A percentile compares a stretch with the other conserved stretches of the same genome.
These are phyloP conservation scores for Xylariaceae sp. DNA, from an alignment of 2,329 filamentous ascomycete species.

Conservation along the genomic window DNA sequence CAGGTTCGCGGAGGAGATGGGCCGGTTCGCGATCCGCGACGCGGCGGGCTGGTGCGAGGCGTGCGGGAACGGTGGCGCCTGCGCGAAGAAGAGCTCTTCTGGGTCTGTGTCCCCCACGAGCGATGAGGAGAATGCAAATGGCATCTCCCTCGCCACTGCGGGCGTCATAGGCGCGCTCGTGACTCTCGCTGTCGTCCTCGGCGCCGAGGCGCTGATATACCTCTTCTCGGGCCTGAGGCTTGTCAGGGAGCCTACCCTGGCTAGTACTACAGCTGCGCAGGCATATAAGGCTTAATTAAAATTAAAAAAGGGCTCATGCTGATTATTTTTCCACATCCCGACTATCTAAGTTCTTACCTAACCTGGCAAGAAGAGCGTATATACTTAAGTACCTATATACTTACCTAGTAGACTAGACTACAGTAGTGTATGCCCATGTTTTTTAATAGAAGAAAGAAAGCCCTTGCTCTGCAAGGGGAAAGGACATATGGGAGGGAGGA, in stretches of 20 bases:
- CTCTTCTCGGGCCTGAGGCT: background rate
- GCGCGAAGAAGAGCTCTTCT: conserved; percentile 22
- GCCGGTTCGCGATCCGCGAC: conserved; percentile 60
- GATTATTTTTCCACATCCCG: no score
- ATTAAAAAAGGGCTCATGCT: no score
- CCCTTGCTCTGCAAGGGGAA: no score
- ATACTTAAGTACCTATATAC: no score
- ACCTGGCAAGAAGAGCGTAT: no score
- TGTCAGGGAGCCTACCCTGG: background rate
- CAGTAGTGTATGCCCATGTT: no score
- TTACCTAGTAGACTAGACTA: no score
- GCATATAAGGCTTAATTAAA: no score
- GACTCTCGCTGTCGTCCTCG: conserved; percentile 49
- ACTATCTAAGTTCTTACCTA: no score
- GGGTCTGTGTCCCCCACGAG: conserved; percentile 9
- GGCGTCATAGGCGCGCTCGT: conserved; percentile 76
- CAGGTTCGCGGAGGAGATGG: conserved; percentile 60
- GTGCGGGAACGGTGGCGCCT: conserved; percentile 68
- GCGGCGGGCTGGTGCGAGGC: conserved; percentile 65
- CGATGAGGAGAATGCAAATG: conserved; percentile 24
- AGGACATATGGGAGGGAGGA: no score
- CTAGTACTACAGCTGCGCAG: no score
- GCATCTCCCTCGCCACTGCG: conserved; percentile 65
- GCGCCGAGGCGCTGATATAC: conserved; percentile 58
- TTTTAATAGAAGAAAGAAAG: no score